Base-by-base conservation (phyloP, 495 filamentous ascomycete genomes). In the Lasiosphaeriaceae sp. region DNA sequence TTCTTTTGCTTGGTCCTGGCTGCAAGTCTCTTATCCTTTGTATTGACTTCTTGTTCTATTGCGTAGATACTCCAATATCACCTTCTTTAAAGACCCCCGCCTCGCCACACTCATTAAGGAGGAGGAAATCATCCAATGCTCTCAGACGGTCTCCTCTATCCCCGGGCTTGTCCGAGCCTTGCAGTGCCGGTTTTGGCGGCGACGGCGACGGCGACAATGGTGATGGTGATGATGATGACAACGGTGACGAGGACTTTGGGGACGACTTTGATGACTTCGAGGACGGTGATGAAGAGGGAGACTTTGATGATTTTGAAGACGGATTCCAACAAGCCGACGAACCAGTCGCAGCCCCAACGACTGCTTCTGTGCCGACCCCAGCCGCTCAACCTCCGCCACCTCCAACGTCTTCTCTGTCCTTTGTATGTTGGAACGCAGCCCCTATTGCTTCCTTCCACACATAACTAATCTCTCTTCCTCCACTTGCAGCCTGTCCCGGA, bases 181-280 rank as follows among this genome's bases (percentile, higher is more conserved):
- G 46, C 57, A 49, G 52, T 31, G 20, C 57, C 7, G 46, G 31
- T 12, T 17, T 45, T 20, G 47, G 47, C 19, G 23, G 14, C 46
- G 55, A 19, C 17, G 57, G 22, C 11, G 50, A 60, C 2, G 53
- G 24, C 0, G 61, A 11, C 11, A 50, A 53, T 17, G 16, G 14
- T 16, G 58, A 52, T 45, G 55, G 71, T 48, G 72, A 70, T 55
- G 71, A 74, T 50, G 71, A 71, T 54, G 66, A 69, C 34, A 60
- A 69, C 52, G 75, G 73, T 37, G 71, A 76, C 21, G 81, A 80
- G 60, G 85, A 76, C 19, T 87, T 87, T 74, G 89, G 88, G 56
- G 92, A 94, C 66, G 92, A 96, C 57, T 96, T 97, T 82, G 94
- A 97, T 71, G 92, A 97, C 64, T 97, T 97, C 68, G 92, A 92